Base-by-base conservation (phyloP, 1,139 yeast species). In the Blastobotrys aristatus region DNA sequence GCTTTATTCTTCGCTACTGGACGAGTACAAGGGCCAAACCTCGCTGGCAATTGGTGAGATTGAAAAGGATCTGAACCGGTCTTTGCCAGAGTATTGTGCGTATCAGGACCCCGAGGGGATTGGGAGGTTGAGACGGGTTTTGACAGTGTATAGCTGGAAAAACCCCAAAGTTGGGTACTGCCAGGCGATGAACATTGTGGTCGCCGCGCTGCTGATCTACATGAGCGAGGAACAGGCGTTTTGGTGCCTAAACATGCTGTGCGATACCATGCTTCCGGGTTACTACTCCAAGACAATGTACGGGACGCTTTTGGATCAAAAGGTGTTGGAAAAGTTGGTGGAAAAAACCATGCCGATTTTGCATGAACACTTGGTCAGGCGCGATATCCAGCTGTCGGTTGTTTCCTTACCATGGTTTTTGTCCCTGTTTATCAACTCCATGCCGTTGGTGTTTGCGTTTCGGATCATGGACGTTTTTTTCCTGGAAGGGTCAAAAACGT, bases 191-290 rank as follows among this genome's bases (percentile, higher is more conserved):
- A 94, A 94, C 64, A 94, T 94, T 50, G 97, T 94, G 6, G 87
- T 84, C 1, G 99, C 99, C 0, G 97, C 96, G 0, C 69, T 94
- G 47, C 72, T 94, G 51, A 92, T 94, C 47, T 90, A 84, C 65
- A 90, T 89, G 84, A 84, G 95, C 7, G 98, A 94, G 65, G 98
- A 92, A 56, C 98, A 94, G 66, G 97, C 97, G 0, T 94, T 89
- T 62, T 94, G 97, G 97, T 79, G 94, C 50, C 72, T 94, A 50
- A 79, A 82, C 50, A 76, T 79, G n/a, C 67, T 94, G 3, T 89
- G 97, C 69, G 96, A 89, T 53, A 75, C 80, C 39, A 76, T 86
- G 51, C 85, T 90, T 2, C 97, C 98, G 0, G 98, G 98, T 0
- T 94, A 94, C 65, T 94, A 94, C 63, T 90, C 97, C 2, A 88